Conservation (phyloP, 306 rosid species). For the Luffa acutangula region DNA sequence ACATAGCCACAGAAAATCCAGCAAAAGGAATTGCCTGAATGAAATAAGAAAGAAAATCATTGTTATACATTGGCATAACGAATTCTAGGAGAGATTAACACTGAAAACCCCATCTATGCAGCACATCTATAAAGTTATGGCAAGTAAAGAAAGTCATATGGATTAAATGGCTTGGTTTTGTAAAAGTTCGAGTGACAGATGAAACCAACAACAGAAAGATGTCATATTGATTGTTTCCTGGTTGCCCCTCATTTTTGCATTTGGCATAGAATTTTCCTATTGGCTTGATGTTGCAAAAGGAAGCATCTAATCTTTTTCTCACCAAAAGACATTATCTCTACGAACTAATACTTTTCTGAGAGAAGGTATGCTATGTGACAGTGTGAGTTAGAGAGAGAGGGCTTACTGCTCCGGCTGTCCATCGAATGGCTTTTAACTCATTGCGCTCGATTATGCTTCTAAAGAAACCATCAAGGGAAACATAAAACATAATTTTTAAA, state of each 20-base stretch:
- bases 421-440: constrained; percentile 68
- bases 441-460: constrained; percentile 78
- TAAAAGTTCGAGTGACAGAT: not conserved
- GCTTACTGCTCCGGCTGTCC: constrained; percentile 81
- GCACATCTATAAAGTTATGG: not conserved
- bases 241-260: not conserved
- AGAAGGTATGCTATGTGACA: not conserved
- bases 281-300: not conserved
- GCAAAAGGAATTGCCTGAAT: constrained; percentile 82
- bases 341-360: not conserved
- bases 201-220: not conserved
- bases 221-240: not conserved
- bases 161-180: not conserved
- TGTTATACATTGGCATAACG: not conserved
- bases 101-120: not conserved
- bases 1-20: constrained; percentile 88
- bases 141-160: not conserved
- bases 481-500: not conserved
- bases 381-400: not conserved
- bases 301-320: not conserved
- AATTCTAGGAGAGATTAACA: not conserved
- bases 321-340: not conserved
- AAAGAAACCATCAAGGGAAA: constrained; percentile 43
- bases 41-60: constrained; percentile 19
- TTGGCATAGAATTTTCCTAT: not conserved